Evolutionary conservation across 768 basidiomycete genomes (phyloP).

Genomic region (Amanita pseudoporphyria): DNA sequence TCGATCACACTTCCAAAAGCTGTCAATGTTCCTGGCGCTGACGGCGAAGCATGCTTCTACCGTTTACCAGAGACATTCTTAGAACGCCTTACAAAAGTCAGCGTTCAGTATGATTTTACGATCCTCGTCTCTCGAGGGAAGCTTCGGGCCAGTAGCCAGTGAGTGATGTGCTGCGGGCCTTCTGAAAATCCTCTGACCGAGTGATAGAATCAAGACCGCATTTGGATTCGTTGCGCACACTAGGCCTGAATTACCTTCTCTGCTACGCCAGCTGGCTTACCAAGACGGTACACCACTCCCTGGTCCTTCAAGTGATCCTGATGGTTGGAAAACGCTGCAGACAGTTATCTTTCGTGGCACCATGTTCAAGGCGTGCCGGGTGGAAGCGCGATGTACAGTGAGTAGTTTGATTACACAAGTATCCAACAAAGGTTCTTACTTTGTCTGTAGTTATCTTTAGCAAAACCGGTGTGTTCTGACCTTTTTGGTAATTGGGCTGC

Average conservation of each 20-base stretch:
- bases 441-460: slow-evolving; percentile 28
- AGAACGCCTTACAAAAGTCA: slow-evolving; percentile 37
- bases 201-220: slow-evolving; percentile 37
- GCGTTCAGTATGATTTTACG: slow-evolving; percentile 42
- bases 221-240: slow-evolving; percentile 43
- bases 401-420: slow-evolving; percentile 11
- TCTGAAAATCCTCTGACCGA: neutral
- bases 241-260: slow-evolving; percentile 34
- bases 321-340: slow-evolving; percentile 39
- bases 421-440: slow-evolving; percentile 4
- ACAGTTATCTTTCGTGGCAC: slow-evolving; percentile 31
- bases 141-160: slow-evolving; percentile 39
- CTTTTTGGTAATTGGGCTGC: neutral
- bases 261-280: slow-evolving; percentile 41
- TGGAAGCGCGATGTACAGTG: slow-evolving; percentile 33
- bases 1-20: slow-evolving; percentile 36
- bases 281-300: slow-evolving; percentile 33
- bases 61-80: slow-evolving; percentile 44
- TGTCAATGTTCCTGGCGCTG: slow-evolving; percentile 27
- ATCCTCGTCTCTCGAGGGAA: slow-evolving; percentile 37
- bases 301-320: slow-evolving; percentile 37
- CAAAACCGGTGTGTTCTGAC: slow-evolving; percentile 30
- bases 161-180: slow-evolving; percentile 12
- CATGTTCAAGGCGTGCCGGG: slow-evolving; percentile 28
- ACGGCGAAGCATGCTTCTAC: slow-evolving; percentile 28